phyloP scores from a whole-genome alignment of 257 asterid genomes.

The Perilla frutescens region DNA sequence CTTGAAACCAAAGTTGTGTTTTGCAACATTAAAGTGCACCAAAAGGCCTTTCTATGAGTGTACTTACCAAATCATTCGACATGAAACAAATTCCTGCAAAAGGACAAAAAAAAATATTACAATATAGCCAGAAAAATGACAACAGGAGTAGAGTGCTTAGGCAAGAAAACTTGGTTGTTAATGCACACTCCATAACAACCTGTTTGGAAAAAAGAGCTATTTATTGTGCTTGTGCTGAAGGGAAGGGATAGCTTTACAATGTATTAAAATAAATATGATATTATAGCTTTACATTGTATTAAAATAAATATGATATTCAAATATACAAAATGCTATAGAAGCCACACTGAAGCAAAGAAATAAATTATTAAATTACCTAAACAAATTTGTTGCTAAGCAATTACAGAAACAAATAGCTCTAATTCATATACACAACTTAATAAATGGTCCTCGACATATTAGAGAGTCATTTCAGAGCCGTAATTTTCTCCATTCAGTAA shows the following conservation, averaged over 20 bases:
- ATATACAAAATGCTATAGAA: constrained; percentile 5
- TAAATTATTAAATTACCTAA: not conserved
- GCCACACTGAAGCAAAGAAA: not conserved
- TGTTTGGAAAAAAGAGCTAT: not conserved
- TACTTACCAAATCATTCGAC: constrained; percentile 96
- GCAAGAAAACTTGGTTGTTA: not conserved
- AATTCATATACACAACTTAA: not conserved
- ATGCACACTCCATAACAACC: not conserved
- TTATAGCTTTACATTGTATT: not conserved
- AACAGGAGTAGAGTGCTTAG: not conserved
- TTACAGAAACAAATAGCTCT: not conserved
- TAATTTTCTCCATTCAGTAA: constrained; percentile 1
- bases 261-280: not conserved
- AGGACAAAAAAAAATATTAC: constrained; percentile 27
- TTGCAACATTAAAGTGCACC: constrained; percentile 2
- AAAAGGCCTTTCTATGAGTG: constrained; percentile 24
- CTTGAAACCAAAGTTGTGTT: constrained; percentile 4
- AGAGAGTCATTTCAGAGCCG: not conserved
- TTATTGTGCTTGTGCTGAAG: not conserved
- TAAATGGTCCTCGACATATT: not conserved
- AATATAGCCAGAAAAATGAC: constrained; percentile 3
- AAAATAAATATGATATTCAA: not conserved
- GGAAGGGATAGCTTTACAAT: not conserved
- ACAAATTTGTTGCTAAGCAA: not conserved
- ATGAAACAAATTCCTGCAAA: constrained; percentile 91